Evolutionary conservation across 805 yeast genomes (phyloP), one percentile per base, ranked within the genome.

Genomic region (Suhomyces sp.): DNA sequence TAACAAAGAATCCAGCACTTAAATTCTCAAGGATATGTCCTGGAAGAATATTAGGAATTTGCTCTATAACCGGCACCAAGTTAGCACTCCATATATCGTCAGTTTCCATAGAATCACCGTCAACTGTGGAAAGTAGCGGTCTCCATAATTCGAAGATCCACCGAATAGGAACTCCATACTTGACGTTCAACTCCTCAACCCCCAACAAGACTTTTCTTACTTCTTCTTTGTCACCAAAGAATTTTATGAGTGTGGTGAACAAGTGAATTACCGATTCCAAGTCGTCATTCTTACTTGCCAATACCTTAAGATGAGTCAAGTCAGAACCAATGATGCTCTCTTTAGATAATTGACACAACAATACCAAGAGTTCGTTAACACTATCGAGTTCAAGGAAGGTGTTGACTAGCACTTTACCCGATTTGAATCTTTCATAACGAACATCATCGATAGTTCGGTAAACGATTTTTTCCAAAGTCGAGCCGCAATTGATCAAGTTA

Each of bases 141-240:
- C 97, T 78, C 96, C 96, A 90, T 2, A 90, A 62, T 56, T 86
- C 89, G 69, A 89, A 90, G 0, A 85, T 85, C 90, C 93, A 86
- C 17, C 78, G 76, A 0, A 81, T 67, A 3, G 82, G 74, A 7
- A 87, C 71, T 1, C 74, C 70, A 56, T 75, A 83, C 1, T 74
- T 65, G 2, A 62, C 57, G 2, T 75, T 61, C 38, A 87, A 68
- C 3, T 69, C 71, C 10, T 67, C 66, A 19, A 82, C 63, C 0
- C 82, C 63, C 1, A 77, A 50, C 57, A 86, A 68, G 7, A 70
- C 61, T 0, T 64, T 50, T 0, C 60, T 53, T 36, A 81, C 73
- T 10, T 61, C 62, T 0, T 64, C 65, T 49, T 69, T 55, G 2
- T 67, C 59, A 6, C 81, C 70, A 62, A 80, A 84, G 55, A 81